These are phyloP conservation scores for Epichloe coenophiala DNA, from an alignment of 2,329 filamentous ascomycete genomes.

Conservation along the genomic window DNA sequence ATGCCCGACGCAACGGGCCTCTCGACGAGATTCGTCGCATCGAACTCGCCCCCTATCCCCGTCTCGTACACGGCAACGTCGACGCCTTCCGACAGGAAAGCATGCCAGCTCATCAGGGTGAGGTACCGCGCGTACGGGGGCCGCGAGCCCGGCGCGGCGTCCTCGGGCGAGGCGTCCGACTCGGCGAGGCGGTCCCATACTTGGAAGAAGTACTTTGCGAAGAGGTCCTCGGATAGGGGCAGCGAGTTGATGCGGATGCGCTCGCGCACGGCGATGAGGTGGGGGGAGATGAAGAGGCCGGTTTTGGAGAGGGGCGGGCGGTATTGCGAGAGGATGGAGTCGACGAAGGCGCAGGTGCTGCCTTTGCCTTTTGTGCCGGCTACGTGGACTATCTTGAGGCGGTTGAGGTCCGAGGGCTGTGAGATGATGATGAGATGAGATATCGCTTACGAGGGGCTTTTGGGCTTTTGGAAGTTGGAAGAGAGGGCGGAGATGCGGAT, in stretches of 20 bases:
- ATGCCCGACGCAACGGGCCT: constrained; percentile 46
- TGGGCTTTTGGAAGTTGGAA: no score
- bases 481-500: no score
- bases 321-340: constrained; percentile 46
- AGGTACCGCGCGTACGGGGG: constrained; percentile 49
- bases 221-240: constrained; percentile 44
- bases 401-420: constrained; percentile 35
- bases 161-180: constrained; percentile 19
- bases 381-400: constrained; percentile 56
- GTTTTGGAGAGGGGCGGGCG: constrained; percentile 30
- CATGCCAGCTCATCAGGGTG: constrained; percentile 53
- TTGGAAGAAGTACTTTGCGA: constrained; percentile 54
- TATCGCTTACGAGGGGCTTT: no score
- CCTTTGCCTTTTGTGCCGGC: constrained; percentile 70
- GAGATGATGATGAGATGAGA: background rate
- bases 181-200: constrained; percentile 45
- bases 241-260: constrained; percentile 48
- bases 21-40: constrained; percentile 54
- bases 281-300: constrained; percentile 59
- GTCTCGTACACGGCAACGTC: constrained; percentile 53
- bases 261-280: constrained; percentile 53
- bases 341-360: constrained; percentile 54
- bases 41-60: constrained; percentile 56
- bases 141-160: constrained; percentile 25
- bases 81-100: constrained; percentile 49